phyloP scores from a whole-genome alignment of 2,329 filamentous ascomycete genomes.

The Metarhizium sp. region DNA sequence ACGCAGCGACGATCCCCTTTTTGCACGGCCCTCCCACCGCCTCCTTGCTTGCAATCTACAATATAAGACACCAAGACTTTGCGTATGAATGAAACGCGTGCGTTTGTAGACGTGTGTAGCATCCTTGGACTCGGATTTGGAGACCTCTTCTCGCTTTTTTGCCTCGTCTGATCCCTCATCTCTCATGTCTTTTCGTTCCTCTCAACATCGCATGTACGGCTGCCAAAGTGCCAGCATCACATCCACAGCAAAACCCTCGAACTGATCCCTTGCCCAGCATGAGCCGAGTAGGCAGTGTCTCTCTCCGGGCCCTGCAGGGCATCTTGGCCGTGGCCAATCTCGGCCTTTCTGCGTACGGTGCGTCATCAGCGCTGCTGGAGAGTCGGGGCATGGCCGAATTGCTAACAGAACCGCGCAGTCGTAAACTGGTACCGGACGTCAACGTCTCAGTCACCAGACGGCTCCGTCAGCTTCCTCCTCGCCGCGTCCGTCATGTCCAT shows the following conservation, averaged over 20 bases:
- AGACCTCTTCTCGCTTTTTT: neutral
- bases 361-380: neutral
- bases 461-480: slow-evolving; percentile 49
- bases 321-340: slow-evolving; percentile 10
- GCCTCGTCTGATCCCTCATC: neutral
- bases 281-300: slow-evolving; percentile 7
- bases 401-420: slow-evolving; percentile 28
- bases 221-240: too few species aligned
- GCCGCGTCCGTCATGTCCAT: slow-evolving; percentile 45
- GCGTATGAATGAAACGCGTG: neutral
- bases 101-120: neutral
- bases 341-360: slow-evolving; percentile 13
- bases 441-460: slow-evolving; percentile 44
- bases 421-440: slow-evolving; percentile 50
- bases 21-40: slow-evolving; percentile 2
- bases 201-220: neutral
- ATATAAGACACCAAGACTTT: neutral
- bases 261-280: slow-evolving; percentile 5
- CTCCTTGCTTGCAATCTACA: neutral
- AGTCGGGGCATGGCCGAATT: neutral
- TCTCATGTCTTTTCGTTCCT: neutral
- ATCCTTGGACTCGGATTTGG: too few species aligned
- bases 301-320: slow-evolving; percentile 11
- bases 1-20: neutral
- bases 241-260: too few species aligned